Evolutionary conservation across 2,329 filamentous ascomycete species (phyloP).

Genomic region (Colletotrichum acutatum): DNA sequence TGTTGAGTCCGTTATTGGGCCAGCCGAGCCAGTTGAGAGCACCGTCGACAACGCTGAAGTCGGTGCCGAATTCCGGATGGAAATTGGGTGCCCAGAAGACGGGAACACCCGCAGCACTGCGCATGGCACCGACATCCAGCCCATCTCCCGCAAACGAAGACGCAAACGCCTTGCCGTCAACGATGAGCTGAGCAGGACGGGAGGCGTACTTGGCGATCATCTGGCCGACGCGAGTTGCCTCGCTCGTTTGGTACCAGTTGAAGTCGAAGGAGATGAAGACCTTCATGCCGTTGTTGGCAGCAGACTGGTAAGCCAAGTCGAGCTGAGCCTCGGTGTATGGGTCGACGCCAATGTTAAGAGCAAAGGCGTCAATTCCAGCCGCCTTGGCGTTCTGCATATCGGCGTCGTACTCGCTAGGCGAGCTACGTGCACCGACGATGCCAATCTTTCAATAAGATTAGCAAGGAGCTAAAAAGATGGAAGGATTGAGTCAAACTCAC

Average conservation of each 20-base stretch:
- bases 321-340: constrained; percentile 57
- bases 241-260: not conserved
- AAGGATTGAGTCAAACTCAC: not conserved
- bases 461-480: not conserved
- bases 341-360: constrained; percentile 61
- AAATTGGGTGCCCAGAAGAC: constrained; percentile 64
- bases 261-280: constrained; percentile 61
- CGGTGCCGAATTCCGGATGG: constrained; percentile 46
- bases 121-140: constrained; percentile 54
- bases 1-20: constrained; percentile 58
- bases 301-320: constrained; percentile 59
- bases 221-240: not conserved
- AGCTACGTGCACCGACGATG: not conserved
- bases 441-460: not conserved
- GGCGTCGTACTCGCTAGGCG: not conserved
- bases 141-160: constrained; percentile 64
- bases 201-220: constrained; percentile 56
- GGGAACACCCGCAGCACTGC: constrained; percentile 52
- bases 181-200: constrained; percentile 56
- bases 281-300: constrained; percentile 58
- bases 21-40: constrained; percentile 60
- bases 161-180: constrained; percentile 51
- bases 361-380: constrained; percentile 56
- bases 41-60: constrained; percentile 54
- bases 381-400: not conserved